Percentiles rank a stretch among this genome's conserved stretches.
Conservation (phyloP, 2,329 filamentous ascomycete genomes). For the Zymoseptoria brevis region DNA sequence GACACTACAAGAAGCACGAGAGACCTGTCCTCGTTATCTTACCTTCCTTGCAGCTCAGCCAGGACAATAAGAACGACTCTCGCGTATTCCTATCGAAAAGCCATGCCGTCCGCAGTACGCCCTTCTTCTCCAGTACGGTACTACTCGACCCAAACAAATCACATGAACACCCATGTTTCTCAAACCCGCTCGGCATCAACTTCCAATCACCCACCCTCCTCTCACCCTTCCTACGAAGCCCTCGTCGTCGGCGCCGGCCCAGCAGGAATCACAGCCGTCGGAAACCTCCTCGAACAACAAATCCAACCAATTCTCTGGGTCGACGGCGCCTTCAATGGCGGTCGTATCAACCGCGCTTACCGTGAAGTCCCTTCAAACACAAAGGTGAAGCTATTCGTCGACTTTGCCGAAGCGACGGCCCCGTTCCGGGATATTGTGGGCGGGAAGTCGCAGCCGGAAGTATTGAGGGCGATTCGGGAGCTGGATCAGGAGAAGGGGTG, state of each 20-base stretch:
- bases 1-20: neutral
- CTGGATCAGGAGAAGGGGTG: conserved; percentile 52
- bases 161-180: neutral
- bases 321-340: conserved; percentile 47
- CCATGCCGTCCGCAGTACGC: neutral
- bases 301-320: conserved; percentile 50
- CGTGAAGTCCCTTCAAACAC: conserved; percentile 58
- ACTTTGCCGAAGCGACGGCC: conserved; percentile 47
- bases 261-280: conserved; percentile 52
- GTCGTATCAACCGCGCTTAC: conserved; percentile 41
- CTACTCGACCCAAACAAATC: neutral
- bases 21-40: neutral
- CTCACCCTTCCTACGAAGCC: conserved; percentile 36
- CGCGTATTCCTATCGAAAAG: neutral
- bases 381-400: conserved; percentile 51
- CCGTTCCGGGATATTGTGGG: conserved; percentile 47
- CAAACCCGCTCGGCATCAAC: neutral
- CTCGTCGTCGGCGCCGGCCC: conserved; percentile 54
- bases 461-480: conserved; percentile 45
- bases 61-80: neutral
- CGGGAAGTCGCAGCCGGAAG: conserved; percentile 42
- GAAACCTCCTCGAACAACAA: conserved; percentile 52
- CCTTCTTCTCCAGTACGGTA: neutral
- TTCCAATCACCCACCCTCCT: neutral
- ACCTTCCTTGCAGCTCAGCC: neutral